A percentile compares a stretch with the other conserved stretches of the same genome.
Evolutionary conservation across 1,284 basidiomycete species (phyloP).

Genomic region (Leccinum pachyderme): DNA sequence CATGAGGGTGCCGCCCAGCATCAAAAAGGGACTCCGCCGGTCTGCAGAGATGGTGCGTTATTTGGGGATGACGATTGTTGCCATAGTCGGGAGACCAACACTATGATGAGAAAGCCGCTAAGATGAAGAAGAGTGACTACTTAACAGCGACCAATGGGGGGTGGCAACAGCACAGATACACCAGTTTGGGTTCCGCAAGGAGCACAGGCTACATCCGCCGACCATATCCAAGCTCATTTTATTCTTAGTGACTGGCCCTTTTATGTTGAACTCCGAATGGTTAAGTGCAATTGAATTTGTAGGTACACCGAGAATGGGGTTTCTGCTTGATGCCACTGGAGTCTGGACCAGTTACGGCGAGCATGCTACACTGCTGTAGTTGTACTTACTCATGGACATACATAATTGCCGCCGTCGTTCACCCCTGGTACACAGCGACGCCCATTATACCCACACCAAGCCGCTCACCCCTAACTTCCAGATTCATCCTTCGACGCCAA

Average conservation of each 20-base stretch:
- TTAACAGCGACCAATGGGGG: background rate
- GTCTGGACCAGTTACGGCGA: background rate
- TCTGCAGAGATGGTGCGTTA: background rate
- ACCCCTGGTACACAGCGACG: background rate
- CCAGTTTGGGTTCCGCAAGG: background rate
- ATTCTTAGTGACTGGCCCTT: background rate
- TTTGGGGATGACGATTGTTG: background rate
- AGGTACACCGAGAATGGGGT: background rate
- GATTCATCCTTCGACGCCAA: background rate
- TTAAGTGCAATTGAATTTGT: background rate
- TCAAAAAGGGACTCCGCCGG: background rate
- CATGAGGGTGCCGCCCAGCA: background rate
- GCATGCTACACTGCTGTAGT: background rate
- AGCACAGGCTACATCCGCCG: background rate
- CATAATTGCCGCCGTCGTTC: background rate
- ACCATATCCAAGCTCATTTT: background rate
- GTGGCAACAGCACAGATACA: background rate
- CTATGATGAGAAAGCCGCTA: background rate
- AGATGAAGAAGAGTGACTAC: background rate
- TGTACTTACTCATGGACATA: background rate
- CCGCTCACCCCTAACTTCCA: background rate
- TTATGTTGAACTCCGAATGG: background rate
- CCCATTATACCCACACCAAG: background rate
- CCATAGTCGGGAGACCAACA: background rate
- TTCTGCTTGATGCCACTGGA: background rate